phyloP scores from a whole-genome alignment of 2,329 filamentous ascomycete species.

The Zopfia rhizophila region DNA sequence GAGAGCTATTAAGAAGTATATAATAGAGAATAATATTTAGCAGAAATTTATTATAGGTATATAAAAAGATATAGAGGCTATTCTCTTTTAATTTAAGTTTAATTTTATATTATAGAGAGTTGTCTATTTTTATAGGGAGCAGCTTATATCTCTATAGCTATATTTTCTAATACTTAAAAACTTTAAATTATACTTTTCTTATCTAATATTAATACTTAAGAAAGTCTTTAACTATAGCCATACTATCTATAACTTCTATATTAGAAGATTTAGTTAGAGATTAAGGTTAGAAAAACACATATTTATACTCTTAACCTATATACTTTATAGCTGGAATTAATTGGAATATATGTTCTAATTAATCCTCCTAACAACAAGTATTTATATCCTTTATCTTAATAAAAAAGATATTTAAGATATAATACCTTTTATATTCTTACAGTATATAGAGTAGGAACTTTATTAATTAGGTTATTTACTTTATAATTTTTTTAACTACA shows the following conservation, averaged over 20 bases:
- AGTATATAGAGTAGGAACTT: slow-evolving; percentile 19
- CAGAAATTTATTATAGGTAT: slow-evolving; percentile 12
- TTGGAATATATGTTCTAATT: slow-evolving; percentile 15
- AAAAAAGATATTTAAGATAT: slow-evolving; percentile 23
- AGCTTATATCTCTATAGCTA: slow-evolving; percentile 10
- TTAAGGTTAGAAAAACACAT: slow-evolving; percentile 17
- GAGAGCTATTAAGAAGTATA: slow-evolving; percentile 16
- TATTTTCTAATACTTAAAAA: slow-evolving; percentile 22
- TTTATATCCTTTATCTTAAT: slow-evolving; percentile 23
- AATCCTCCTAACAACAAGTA: slow-evolving; percentile 22
- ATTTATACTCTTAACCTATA: slow-evolving; percentile 13
- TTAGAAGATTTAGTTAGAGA: slow-evolving; percentile 16
- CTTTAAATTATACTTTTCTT: slow-evolving; percentile 23
- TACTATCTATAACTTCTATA: slow-evolving; percentile 21
- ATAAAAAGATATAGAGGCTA: background rate
- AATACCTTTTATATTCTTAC: slow-evolving; percentile 23
- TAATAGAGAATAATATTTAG: slow-evolving; percentile 10
- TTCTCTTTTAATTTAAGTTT: background rate
- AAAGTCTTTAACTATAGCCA: slow-evolving; percentile 25
- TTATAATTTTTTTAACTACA: slow-evolving; percentile 19
- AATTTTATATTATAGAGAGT: slow-evolving; percentile 10
- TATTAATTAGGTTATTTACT: slow-evolving; percentile 9
- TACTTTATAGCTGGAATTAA: slow-evolving; percentile 23
- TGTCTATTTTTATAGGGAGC: slow-evolving; percentile 4
- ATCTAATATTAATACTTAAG: slow-evolving; percentile 26